phyloP scores from a whole-genome alignment of 129 eudicot species.

The Dittrichia graveolens region DNA sequence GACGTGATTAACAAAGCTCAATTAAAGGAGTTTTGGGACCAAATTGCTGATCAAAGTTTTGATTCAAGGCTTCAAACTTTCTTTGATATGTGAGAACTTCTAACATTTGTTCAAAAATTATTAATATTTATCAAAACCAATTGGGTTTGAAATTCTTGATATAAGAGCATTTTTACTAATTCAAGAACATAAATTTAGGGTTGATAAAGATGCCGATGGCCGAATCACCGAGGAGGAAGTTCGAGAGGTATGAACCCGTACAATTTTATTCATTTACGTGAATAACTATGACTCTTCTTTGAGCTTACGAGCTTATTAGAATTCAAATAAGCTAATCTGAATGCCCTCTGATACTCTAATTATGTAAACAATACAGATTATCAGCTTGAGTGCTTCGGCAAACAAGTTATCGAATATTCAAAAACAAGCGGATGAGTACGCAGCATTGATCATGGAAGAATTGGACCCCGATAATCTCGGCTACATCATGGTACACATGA shows the following conservation, averaged over 20 bases:
- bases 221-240: conserved; percentile 74
- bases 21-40: conserved; percentile 88
- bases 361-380: conserved; percentile 43
- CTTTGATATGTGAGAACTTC: conserved; percentile 76
- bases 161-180: conserved; percentile 10
- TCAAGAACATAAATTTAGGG: conserved; percentile 51
- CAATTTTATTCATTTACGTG: neutral
- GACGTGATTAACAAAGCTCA: conserved; percentile 55
- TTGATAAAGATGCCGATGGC: conserved; percentile 83
- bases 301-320: too few relatives aligned
- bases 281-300: neutral
- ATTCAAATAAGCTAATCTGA: too few relatives aligned
- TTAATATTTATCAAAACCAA: neutral
- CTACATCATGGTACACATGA: conserved; percentile 47
- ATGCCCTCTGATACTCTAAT: too few relatives aligned
- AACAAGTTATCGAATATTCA: conserved; percentile 58
- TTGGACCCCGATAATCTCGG: conserved; percentile 65
- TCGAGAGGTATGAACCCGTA: conserved; percentile 51
- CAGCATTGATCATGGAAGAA: conserved; percentile 74
- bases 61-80: conserved; percentile 89
- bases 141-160: neutral
- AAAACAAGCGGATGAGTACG: conserved; percentile 61
- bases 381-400: conserved; percentile 62
- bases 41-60: conserved; percentile 72
- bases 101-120: neutral